Evolutionary conservation across 2,329 filamentous ascomycete species (phyloP), one percentile per base, ranked within the genome.

Genomic region (Calonectria fujianensis): DNA sequence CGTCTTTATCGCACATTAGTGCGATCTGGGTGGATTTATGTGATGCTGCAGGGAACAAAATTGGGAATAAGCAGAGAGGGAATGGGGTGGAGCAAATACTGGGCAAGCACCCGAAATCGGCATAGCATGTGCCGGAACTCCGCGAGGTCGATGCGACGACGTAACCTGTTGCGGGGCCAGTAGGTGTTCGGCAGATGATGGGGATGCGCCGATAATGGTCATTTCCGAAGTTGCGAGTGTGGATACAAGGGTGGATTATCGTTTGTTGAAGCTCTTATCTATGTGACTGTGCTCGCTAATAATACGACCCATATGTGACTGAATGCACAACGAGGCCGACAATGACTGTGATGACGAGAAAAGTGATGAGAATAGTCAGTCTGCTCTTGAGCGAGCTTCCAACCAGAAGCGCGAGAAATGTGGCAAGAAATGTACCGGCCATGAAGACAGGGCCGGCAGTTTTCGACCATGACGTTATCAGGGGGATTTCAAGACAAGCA

Each of bases 111-210:
- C 57, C 37, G 39, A 63, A 63, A 41, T 18, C 20, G 57, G 35
- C 24, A 63, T 63, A 45, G 57, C 57, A 63, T 24, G 27, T 3
- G 24, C 57, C 57, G 57, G 24, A 63, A 63, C 27, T 41, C 57
- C 57, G 57, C 14, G 16, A 31, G 37, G 37, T 27, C 13, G 6
- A 41, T 41, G 20, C 27, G n/a, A 20, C 14, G 24, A 29, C 13
- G n/a, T 10, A 24, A 14, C 20, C 18, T 24, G 45, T 48, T 48
- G 45, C 45, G n/a, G 45, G 45, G n/a, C 45, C 5, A n/a, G 45
- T n/a, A 48, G 20, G 45, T 48, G 45, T 11, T 24, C n/a, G 20
- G 45, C 1, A 48, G n/a, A 48, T 48, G 20, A 48, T 24, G 45
- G 20, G 14, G 45, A 48, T 48, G n/a, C 41, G 18, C 45, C 45